phyloP scores from a whole-genome alignment of 768 basidiomycete species.

The Mycena leptocephala region DNA sequence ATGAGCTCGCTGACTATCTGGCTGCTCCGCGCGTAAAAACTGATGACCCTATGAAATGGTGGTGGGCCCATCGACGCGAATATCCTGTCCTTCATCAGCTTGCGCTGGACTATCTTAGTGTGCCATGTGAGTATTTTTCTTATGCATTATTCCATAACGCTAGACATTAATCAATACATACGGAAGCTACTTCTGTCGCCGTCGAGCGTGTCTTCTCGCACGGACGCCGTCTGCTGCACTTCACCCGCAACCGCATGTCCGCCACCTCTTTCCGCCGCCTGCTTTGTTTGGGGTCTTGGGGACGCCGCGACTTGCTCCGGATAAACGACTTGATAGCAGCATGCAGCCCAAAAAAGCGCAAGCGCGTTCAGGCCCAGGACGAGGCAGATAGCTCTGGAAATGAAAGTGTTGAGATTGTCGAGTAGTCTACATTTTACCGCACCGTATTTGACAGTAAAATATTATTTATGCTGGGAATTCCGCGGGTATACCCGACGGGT shows the following conservation, averaged over 20 bases:
- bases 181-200: conserved; percentile 19
- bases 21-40: background rate
- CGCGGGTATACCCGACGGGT: too few relatives aligned
- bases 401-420: too few relatives aligned
- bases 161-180: too few relatives aligned
- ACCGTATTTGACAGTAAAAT: too few relatives aligned
- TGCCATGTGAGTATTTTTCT: background rate
- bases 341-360: too few relatives aligned
- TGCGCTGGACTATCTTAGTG: conserved; percentile 7
- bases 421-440: too few relatives aligned
- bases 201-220: conserved; percentile 27
- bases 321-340: background rate
- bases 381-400: too few relatives aligned
- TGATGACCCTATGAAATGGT: background rate
- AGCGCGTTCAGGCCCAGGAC: too few relatives aligned
- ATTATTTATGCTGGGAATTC: too few relatives aligned
- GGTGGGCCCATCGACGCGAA: background rate
- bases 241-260: conserved; percentile 10
- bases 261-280: background rate
- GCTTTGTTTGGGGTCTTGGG: conserved; percentile 9
- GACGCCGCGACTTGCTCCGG: background rate
- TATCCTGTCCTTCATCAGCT: background rate
- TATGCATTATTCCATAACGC: background rate
- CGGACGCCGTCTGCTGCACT: conserved; percentile 13
- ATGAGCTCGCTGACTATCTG: background rate